Evolutionary conservation across 306 rosid species (phyloP).

Genomic region (Fragaria nilgerrensis): DNA sequence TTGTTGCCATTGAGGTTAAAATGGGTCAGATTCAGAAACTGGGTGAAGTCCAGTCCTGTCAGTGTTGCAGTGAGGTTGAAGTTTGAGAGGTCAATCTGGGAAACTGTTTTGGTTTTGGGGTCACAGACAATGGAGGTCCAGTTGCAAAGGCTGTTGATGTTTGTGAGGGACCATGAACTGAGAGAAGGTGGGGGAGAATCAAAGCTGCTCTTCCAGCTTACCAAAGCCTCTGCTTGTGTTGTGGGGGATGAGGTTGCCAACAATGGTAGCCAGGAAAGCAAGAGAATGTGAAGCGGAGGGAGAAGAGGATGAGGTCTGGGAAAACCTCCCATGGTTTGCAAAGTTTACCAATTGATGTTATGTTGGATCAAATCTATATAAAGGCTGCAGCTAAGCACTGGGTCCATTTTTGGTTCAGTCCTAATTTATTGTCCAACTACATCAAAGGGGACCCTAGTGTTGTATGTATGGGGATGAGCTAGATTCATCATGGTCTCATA

Average conservation of each 20-base stretch:
- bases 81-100: constrained; percentile 42
- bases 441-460: neutral
- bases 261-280: constrained; percentile 36
- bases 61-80: constrained; percentile 46
- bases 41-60: constrained; percentile 39
- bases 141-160: constrained; percentile 49
- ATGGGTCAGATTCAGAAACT: constrained; percentile 46
- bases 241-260: constrained; percentile 41
- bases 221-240: constrained; percentile 60
- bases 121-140: constrained; percentile 57
- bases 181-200: constrained; percentile 32
- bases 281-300: constrained; percentile 20
- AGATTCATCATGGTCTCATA: neutral
- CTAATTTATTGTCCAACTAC: neutral
- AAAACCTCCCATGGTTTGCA: constrained; percentile 14
- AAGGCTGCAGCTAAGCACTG: neutral
- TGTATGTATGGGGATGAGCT: neutral
- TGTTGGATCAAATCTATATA: neutral
- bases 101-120: constrained; percentile 30
- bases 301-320: constrained; percentile 6
- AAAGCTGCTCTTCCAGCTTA: constrained; percentile 63
- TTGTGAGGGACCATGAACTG: constrained; percentile 54
- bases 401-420: neutral
- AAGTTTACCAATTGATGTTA: neutral
- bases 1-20: constrained; percentile 51